Percentiles rank a stretch among this genome's conserved stretches.
Conservation (phyloP, 1,284 basidiomycete species). For the Sporisorium graminicola region DNA sequence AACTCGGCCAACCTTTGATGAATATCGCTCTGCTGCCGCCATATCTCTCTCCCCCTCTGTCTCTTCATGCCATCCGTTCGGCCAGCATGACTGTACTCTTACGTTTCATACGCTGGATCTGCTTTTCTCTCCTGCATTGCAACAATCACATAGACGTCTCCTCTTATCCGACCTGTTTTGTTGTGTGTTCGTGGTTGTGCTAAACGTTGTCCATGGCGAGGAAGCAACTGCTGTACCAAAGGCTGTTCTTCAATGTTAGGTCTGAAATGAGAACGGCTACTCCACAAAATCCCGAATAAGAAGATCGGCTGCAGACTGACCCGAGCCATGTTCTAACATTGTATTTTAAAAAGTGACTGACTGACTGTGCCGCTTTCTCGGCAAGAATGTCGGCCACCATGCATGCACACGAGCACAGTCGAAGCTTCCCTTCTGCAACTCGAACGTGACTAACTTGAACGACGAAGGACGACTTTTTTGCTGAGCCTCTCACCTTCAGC, state of each 20-base stretch:
- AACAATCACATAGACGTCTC: slow-evolving; percentile 6
- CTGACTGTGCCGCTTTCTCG: background rate
- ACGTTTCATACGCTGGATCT: background rate
- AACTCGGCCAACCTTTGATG: slow-evolving; percentile 43
- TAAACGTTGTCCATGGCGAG: background rate
- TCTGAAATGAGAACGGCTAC: background rate
- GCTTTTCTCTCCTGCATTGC: slow-evolving; percentile 7
- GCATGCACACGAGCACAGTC: background rate
- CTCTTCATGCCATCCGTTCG: no score
- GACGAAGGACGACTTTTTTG: background rate
- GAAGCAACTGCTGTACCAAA: no score
- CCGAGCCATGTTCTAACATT: no score
- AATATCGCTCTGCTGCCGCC: background rate
- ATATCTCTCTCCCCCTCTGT: no score
- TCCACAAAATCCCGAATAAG: background rate
- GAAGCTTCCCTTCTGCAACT: background rate
- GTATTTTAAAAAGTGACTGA: background rate
- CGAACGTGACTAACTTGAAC: background rate
- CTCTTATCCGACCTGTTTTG: background rate
- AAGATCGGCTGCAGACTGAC: no score
- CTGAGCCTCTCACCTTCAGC: no score
- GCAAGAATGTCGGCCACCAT: background rate
- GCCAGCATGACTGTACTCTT: slow-evolving; percentile 1
- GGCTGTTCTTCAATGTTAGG: background rate
- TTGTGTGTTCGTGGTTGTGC: background rate